Evolutionary conservation across 805 yeast genomes (phyloP).

Genomic region (Danielozyma ontarioensis): DNA sequence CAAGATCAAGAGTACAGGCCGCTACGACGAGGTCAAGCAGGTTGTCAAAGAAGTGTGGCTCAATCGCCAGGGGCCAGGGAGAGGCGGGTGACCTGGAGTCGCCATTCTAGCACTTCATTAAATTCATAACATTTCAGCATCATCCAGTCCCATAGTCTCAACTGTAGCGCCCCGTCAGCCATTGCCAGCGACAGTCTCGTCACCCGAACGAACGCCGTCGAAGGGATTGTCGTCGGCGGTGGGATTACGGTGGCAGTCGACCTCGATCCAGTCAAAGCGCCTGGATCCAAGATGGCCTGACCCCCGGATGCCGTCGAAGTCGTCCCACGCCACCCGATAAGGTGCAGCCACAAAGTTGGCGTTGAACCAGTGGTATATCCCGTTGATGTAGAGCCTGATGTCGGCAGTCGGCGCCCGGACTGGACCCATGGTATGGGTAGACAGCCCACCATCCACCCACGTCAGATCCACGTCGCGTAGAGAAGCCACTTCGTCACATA

Average conservation of each 20-base stretch:
- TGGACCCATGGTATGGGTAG: too few species aligned
- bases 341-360: conserved; percentile 16
- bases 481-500: not conserved
- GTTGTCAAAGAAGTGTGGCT: conserved; percentile 25
- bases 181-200: too few species aligned
- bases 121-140: too few species aligned
- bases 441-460: too few species aligned
- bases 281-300: conserved; percentile 47
- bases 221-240: too few species aligned
- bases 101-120: too few species aligned
- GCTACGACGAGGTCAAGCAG: conserved; percentile 16
- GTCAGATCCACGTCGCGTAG: too few species aligned
- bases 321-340: conserved; percentile 33
- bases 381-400: not conserved
- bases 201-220: too few species aligned
- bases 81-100: too few species aligned
- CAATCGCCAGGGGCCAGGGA: too few species aligned
- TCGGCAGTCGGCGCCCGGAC: not conserved
- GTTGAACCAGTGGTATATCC: conserved; percentile 25
- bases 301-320: conserved; percentile 68
- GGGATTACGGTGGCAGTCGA: conserved; percentile 26
- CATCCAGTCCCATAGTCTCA: too few species aligned
- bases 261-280: conserved; percentile 46
- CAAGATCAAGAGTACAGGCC: conserved; percentile 14
- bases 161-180: too few species aligned